Evolutionary conservation across 1,139 yeast genomes (phyloP).

Genomic region (Sugiyamaella xylanicola): DNA sequence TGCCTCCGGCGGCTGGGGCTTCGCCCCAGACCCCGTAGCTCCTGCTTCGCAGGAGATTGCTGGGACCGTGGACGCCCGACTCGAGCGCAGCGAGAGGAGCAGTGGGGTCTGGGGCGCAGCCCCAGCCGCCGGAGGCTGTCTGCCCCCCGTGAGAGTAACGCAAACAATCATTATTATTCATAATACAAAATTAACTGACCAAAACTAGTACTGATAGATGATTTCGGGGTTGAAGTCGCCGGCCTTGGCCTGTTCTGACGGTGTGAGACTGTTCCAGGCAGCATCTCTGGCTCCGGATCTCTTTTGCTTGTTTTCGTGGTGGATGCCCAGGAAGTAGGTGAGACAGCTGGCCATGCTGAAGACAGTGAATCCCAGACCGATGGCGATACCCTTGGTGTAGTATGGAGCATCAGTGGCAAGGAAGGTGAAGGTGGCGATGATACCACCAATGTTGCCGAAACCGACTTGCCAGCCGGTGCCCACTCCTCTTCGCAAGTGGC

Average conservation of each 20-base stretch:
- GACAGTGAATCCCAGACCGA: constrained; percentile 56
- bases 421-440: constrained; percentile 67
- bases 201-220: constrained; percentile 47
- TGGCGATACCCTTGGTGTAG: constrained; percentile 59
- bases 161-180: background rate
- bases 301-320: constrained; percentile 43
- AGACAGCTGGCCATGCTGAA: constrained; percentile 53
- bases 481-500: constrained; percentile 69
- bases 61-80: background rate
- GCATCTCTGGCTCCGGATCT: constrained; percentile 41
- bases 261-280: constrained; percentile 48
- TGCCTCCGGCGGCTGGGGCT: constrained; percentile 1
- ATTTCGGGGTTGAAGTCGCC: constrained; percentile 74
- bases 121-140: background rate
- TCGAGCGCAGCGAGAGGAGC: constrained; percentile 4
- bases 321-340: constrained; percentile 48
- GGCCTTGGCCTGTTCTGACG: constrained; percentile 50
- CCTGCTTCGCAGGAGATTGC: background rate
- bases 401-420: constrained; percentile 59
- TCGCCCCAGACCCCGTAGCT: background rate
- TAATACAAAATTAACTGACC: constrained; percentile 1
- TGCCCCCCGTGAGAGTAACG: background rate
- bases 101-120: background rate
- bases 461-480: constrained; percentile 80
- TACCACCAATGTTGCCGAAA: constrained; percentile 83